These are phyloP conservation scores for Trametes coccinea DNA, from an alignment of 768 basidiomycete genomes.

Conservation along the genomic window DNA sequence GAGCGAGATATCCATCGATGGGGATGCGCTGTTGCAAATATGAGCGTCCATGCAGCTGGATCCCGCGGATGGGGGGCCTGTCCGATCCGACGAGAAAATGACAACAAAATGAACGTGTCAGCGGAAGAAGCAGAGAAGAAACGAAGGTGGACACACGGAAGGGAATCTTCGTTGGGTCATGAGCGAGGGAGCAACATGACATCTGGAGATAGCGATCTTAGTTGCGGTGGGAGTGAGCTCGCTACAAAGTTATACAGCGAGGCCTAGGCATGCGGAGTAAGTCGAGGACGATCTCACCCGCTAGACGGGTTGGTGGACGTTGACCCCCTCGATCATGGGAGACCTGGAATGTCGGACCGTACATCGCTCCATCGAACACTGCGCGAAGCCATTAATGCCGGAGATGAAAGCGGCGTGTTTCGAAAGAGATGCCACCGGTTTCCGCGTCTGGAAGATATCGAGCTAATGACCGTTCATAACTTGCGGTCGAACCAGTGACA, in stretches of 20 bases:
- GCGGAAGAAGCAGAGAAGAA: slow-evolving; percentile 10
- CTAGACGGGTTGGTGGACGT: neutral
- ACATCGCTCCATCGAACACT: slow-evolving; percentile 5
- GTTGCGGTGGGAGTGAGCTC: neutral
- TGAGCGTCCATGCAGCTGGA: neutral
- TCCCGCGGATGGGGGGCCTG: slow-evolving; percentile 1
- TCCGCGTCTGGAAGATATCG: neutral
- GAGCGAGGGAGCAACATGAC: slow-evolving; percentile 11
- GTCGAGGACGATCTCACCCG: slow-evolving; percentile 13
- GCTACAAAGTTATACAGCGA: neutral
- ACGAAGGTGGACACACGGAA: slow-evolving; percentile 2
- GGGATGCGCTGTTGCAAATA: neutral
- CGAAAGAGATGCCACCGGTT: slow-evolving; percentile 6
- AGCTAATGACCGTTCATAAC: slow-evolving; percentile 7
- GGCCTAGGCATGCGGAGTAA: slow-evolving; percentile 10
- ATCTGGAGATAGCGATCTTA: slow-evolving; percentile 12
- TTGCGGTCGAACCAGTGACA: neutral
- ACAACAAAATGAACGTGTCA: slow-evolving; percentile 8
- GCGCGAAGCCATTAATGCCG: slow-evolving; percentile 14
- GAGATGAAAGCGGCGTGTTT: slow-evolving; percentile 23
- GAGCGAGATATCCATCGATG: slow-evolving; percentile 10
- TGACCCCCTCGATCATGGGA: neutral
- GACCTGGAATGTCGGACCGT: slow-evolving; percentile 15
- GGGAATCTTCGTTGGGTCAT: neutral
- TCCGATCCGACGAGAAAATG: slow-evolving; percentile 10